Conservation (phyloP, 2,329 filamentous ascomycete genomes). For the Ceratocystis harringtonii region DNA sequence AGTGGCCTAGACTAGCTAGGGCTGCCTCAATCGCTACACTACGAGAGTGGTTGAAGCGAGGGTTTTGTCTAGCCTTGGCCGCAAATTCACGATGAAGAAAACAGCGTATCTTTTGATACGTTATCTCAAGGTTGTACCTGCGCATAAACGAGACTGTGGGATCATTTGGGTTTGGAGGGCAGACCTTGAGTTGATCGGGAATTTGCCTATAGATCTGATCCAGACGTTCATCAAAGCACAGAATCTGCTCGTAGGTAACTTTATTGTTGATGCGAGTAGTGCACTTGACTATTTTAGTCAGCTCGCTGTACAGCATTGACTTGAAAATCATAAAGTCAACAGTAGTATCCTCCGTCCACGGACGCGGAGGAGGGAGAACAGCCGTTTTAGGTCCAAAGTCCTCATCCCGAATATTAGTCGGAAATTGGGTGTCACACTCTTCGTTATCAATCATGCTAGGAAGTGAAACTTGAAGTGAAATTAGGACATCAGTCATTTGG, state of each 20-base stretch:
- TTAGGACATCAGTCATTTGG: slow-evolving; percentile 57
- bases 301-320: slow-evolving; percentile 48
- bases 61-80: slow-evolving; percentile 58
- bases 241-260: slow-evolving; percentile 48
- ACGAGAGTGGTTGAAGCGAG: slow-evolving; percentile 71
- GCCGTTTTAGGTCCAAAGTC: slow-evolving; percentile 59
- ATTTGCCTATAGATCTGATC: slow-evolving; percentile 49
- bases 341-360: slow-evolving; percentile 55
- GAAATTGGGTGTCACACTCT: slow-evolving; percentile 60
- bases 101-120: slow-evolving; percentile 80
- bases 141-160: slow-evolving; percentile 76
- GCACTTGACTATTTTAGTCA: slow-evolving; percentile 57
- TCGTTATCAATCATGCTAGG: slow-evolving; percentile 56
- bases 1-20: slow-evolving; percentile 62
- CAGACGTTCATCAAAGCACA: slow-evolving; percentile 46
- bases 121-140: slow-evolving; percentile 65
- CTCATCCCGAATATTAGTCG: slow-evolving; percentile 67
- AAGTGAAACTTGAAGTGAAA: slow-evolving; percentile 58
- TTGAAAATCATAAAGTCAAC: slow-evolving; percentile 69
- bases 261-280: slow-evolving; percentile 41
- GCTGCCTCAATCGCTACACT: slow-evolving; percentile 75
- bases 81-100: slow-evolving; percentile 82
- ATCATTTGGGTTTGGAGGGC: slow-evolving; percentile 58
- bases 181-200: slow-evolving; percentile 50
- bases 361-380: slow-evolving; percentile 50